Evolutionary conservation across 371 early-diverging fungal species (phyloP).

Genomic region (Mortierella sp.): DNA sequence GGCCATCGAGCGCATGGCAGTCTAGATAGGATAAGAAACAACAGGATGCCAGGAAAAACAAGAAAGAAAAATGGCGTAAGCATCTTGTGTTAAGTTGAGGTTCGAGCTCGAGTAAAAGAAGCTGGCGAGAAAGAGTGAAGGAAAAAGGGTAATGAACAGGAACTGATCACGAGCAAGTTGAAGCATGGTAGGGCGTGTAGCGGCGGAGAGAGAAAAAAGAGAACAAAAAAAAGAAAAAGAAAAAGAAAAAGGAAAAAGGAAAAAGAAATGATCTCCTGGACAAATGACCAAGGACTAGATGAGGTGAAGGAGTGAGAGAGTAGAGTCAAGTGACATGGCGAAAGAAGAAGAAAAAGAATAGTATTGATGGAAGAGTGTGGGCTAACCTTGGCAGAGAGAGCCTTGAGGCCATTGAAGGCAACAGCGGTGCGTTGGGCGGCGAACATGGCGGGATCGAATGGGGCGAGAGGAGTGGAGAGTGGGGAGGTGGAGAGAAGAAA

Average conservation of each 20-base stretch:
- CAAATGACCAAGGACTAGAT: background rate
- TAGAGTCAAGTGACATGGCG: background rate
- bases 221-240: too few species aligned
- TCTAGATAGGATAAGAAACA: conserved; percentile 16
- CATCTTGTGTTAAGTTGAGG: background rate
- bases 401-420: conserved; percentile 52
- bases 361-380: background rate
- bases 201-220: too few species aligned
- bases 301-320: background rate
- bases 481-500: conserved; percentile 6
- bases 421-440: conserved; percentile 39
- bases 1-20: conserved; percentile 52
- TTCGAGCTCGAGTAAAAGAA: too few species aligned
- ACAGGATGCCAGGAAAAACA: background rate
- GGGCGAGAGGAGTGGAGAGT: conserved; percentile 3
- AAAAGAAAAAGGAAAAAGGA: too few species aligned
- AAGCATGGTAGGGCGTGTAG: too few species aligned
- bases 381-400: conserved; percentile 46
- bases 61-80: background rate
- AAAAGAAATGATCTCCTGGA: too few species aligned
- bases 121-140: too few species aligned
- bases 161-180: too few species aligned
- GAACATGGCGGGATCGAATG: conserved; percentile 25
- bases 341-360: background rate
- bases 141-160: too few species aligned